Evolutionary conservation across 768 basidiomycete species (phyloP).

Genomic region (Suillus discolor): DNA sequence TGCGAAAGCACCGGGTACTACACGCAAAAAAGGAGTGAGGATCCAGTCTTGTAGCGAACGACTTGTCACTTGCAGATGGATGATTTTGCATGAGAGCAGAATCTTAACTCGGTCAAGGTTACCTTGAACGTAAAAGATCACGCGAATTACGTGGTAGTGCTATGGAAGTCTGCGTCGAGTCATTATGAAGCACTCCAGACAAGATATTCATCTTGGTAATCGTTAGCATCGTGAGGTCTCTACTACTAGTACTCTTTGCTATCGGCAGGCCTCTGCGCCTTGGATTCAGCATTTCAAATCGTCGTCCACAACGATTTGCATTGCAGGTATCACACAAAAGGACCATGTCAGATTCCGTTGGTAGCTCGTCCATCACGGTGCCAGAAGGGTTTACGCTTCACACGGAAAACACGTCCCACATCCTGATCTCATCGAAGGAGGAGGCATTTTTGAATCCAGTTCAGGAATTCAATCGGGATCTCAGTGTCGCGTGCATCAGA

Average conservation of each 20-base stretch:
- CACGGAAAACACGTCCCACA: slow-evolving; percentile 79
- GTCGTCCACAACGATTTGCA: neutral
- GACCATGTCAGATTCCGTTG: slow-evolving; percentile 1
- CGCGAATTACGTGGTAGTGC: slow-evolving; percentile 1
- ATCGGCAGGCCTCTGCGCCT: slow-evolving; percentile 34
- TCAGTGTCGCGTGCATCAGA: slow-evolving; percentile 87
- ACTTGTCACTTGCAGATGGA: slow-evolving; percentile 5
- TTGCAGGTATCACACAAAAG: slow-evolving; percentile 1
- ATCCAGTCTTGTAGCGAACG: neutral
- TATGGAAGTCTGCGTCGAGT: neutral
- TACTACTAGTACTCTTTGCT: slow-evolving; percentile 13
- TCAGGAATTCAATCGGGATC: slow-evolving; percentile 97
- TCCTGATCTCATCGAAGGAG: slow-evolving; percentile 69
- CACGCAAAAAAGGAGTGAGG: neutral
- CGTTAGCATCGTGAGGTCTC: slow-evolving; percentile 22
- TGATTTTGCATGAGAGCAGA: slow-evolving; percentile 7
- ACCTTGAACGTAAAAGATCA: slow-evolving; percentile 2
- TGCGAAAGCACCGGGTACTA: slow-evolving; percentile 52
- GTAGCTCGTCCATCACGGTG: slow-evolving; percentile 38
- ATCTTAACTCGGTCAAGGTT: too few species aligned
- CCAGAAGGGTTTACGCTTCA: slow-evolving; percentile 80
- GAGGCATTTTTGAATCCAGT: slow-evolving; percentile 96
- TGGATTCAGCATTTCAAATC: slow-evolving; percentile 4
- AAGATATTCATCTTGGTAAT: slow-evolving; percentile 12
- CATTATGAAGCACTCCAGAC: neutral